Percentiles rank a stretch among this genome's conserved stretches.
phyloP scores from a whole-genome alignment of 2,329 filamentous ascomycete species.

The Arthrobotrys iridis region DNA sequence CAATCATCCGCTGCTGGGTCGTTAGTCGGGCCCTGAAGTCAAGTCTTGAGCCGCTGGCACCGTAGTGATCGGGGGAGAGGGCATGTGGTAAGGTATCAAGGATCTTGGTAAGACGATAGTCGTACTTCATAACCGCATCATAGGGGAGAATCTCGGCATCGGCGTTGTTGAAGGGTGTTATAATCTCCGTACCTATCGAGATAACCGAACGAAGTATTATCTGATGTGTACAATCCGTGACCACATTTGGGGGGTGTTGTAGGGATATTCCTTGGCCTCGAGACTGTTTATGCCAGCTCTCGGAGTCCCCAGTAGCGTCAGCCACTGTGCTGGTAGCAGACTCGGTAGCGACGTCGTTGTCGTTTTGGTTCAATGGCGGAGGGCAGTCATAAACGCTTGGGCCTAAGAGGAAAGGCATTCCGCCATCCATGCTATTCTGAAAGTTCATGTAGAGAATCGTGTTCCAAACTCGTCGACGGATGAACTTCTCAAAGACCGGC shows the following conservation, averaged over 20 bases:
- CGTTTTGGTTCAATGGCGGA: constrained; percentile 38
- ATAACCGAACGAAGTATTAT: constrained; percentile 46
- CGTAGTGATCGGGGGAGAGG: constrained; percentile 32
- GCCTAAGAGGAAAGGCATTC: constrained; percentile 46
- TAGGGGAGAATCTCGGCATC: constrained; percentile 35
- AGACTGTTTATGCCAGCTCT: constrained; percentile 11
- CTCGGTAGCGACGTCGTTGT: constrained; percentile 26
- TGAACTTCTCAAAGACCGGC: constrained; percentile 35
- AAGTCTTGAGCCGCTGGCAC: constrained; percentile 21
- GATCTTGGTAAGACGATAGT: constrained; percentile 49
- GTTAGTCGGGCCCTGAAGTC: constrained; percentile 36
- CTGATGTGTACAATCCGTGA: constrained; percentile 44
- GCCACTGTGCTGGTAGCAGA: neutral
- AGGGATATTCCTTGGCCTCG: neutral
- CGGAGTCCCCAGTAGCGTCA: neutral
- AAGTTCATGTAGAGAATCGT: constrained; percentile 53
- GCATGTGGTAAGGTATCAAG: constrained; percentile 35
- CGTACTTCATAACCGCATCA: constrained; percentile 49
- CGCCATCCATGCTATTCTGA: constrained; percentile 52
- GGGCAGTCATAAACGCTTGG: constrained; percentile 47
- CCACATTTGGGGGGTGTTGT: constrained; percentile 12
- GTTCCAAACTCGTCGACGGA: constrained; percentile 43
- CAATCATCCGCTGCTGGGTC: constrained; percentile 46
- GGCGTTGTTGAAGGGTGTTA: constrained; percentile 48
- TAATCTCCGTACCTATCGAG: constrained; percentile 35